Evolutionary conservation across 2,329 filamentous ascomycete species (phyloP).

Genomic region (Aspergillus thermomutatus): DNA sequence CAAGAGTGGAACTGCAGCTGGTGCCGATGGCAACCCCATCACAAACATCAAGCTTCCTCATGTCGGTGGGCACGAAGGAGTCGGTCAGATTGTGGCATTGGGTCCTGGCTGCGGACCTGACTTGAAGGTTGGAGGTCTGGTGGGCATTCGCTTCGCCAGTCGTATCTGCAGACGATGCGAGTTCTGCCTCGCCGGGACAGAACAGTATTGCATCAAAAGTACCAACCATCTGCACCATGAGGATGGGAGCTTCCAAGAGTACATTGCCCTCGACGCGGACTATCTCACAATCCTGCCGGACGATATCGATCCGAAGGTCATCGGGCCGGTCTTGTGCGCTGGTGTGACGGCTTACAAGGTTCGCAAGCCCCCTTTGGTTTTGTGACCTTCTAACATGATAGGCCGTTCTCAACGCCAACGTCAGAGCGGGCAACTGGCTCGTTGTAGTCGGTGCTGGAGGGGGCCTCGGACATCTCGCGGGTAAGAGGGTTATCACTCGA

Average conservation of each 20-base stretch:
- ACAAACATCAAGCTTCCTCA: constrained; percentile 45
- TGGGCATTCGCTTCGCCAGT: constrained; percentile 44
- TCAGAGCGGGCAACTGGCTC: constrained; percentile 40
- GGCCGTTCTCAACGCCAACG: constrained; percentile 42
- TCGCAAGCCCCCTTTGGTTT: not conserved
- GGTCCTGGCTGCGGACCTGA: constrained; percentile 35
- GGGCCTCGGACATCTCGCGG: constrained; percentile 45
- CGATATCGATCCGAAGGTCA: constrained; percentile 40
- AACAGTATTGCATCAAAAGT: constrained; percentile 41
- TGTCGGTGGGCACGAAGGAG: constrained; percentile 46
- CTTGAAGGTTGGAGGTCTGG: constrained; percentile 37
- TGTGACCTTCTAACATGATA: constrained; percentile 10
- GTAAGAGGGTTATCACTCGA: constrained; percentile 18
- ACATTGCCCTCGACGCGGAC: constrained; percentile 44
- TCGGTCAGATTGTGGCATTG: constrained; percentile 41
- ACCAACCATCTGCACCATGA: constrained; percentile 48
- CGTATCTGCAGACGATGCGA: constrained; percentile 44
- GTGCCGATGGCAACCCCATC: constrained; percentile 40
- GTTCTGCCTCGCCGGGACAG: constrained; percentile 40
- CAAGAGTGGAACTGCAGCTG: constrained; percentile 37
- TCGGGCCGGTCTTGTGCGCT: constrained; percentile 45
- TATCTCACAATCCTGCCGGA: constrained; percentile 43
- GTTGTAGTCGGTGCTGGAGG: constrained; percentile 47
- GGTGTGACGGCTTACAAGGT: constrained; percentile 46
- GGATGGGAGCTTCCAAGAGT: constrained; percentile 46